Evolutionary conservation across 2,329 filamentous ascomycete species (phyloP).

Genomic region (Lachnum nothofagi): DNA sequence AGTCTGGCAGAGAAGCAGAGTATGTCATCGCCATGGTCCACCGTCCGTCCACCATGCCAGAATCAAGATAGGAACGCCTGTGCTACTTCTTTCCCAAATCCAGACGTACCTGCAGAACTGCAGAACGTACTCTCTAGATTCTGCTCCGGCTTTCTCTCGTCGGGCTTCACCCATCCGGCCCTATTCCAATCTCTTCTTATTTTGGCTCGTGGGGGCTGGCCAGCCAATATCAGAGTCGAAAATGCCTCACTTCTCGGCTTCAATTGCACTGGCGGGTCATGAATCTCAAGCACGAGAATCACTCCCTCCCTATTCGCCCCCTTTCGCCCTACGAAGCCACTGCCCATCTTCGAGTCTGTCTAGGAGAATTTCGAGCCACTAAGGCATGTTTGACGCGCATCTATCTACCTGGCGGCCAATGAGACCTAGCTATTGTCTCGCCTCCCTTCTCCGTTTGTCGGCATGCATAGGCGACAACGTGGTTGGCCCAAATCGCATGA

Average conservation of each 20-base stretch:
- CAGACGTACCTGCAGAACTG: slow-evolving; percentile 12
- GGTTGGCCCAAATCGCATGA: slow-evolving; percentile 25
- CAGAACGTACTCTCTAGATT: no score
- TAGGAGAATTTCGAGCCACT: slow-evolving; percentile 11
- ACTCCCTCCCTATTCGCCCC: not conserved
- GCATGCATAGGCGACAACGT: slow-evolving; percentile 28
- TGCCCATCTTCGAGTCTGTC: slow-evolving; percentile 28
- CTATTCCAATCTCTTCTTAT: no score
- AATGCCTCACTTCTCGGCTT: not conserved
- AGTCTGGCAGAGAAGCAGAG: no score
- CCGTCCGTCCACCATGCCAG: no score
- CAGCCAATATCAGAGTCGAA: no score
- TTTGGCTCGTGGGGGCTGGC: no score
- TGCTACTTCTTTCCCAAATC: slow-evolving; percentile 7
- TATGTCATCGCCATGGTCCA: no score
- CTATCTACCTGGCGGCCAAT: slow-evolving; percentile 17
- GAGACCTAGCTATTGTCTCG: slow-evolving; percentile 6
- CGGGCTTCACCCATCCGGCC: no score
- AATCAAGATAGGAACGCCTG: slow-evolving; percentile 2
- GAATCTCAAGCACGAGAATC: not conserved
- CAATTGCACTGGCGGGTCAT: not conserved
- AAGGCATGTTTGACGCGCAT: slow-evolving; percentile 21
- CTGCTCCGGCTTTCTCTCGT: no score
- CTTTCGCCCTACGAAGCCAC: slow-evolving; percentile 13
- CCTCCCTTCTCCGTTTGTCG: slow-evolving; percentile 27